Evolutionary conservation across 2,329 filamentous ascomycete genomes (phyloP), one percentile per base, ranked within the genome.

Genomic region (Trichoderma sp.): DNA sequence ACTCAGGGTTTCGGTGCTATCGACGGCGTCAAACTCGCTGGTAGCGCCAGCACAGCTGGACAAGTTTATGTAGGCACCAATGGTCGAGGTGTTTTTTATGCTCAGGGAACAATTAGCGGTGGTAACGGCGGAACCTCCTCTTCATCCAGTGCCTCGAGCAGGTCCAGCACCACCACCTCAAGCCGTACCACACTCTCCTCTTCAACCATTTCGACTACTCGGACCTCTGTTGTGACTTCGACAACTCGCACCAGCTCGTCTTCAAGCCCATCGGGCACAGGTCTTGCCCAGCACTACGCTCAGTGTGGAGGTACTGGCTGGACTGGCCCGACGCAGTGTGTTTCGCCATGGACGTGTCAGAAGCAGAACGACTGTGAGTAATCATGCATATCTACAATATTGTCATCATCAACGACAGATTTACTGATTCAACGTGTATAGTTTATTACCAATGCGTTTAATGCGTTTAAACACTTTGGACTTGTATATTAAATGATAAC

Each of bases 1-100:
- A 26, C 66, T 17, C 66, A 68, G 13, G 66, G 66, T 36, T 68
- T 68, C 26, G 66, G 66, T 23, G 55, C 66, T 12, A 68, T 68
- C 43, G 66, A 68, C 7, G 13, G 55, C 2, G 39, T 36, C 26
- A 68, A 23, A 32, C n/a, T 68, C 28, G 66, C 66, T 23, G 66
- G 66, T 26, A 68, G 66, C 20, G 66, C 36, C 55, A 68, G 55
- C 9, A 47, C 39, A 5, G 55, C 66, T 23, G 66, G 66, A 9
- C 66, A 68, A 28, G 66, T 68, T 15, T 68, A 68, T 17, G 66
- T 68, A 20, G 66, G 66, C 13, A 68, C 66, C 6, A 68, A 68
- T 23, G 66, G 66, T 1, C 55, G 66, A 8, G 66, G 66, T n/a
- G 66, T 68, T 2, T 68, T 68, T 20, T 68, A 61, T 59, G 66